Evolutionary conservation across 495 filamentous ascomycete genomes (phyloP), one percentile per base, ranked within the genome.

Genomic region (Lepraria neglecta): DNA sequence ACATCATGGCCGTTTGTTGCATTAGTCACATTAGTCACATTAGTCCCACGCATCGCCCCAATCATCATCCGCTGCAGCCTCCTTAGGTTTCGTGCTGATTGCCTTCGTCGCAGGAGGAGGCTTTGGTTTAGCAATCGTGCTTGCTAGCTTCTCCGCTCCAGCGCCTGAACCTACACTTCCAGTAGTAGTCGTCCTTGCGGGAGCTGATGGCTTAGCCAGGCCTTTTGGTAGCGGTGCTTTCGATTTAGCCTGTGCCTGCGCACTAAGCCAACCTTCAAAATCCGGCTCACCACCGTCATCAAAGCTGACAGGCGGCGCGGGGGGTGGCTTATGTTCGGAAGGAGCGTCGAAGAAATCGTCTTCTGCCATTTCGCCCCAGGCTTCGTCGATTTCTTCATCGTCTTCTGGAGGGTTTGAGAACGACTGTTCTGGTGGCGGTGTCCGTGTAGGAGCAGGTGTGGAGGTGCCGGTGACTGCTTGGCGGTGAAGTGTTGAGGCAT

Each of bases 201-300:
- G 54, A 35, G 54, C 31, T 27, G 72, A 59, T 19, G 78, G 58
- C 68, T 90, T 90, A 7, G 76, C 73, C 53, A 95, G 67, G 0
- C 91, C 90, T 72, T 92, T 96, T 0, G 90, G 90, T 43, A 95
- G 62, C 3, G 83, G 76, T 58, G 86, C 88, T 59, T 82, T 80
- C 48, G 76, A 74, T 73, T 92, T 96, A 63, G 87, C 81, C 65
- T 87, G 75, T 21, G 84, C 81, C 72, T 95, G 91, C 17, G 90
- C 90, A 11, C 88, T 89, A 47, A 96, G 72, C 91, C 92, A 95
- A 6, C 89, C 90, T 21, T 91, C 92, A 73, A 97, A 97, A 70
- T 97, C 92, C 2, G 91, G 91, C 68, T 97, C 91, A 3, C 85
- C 86, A 35, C 86, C 84, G 67, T 95, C 90, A 62, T 91, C 88